phyloP scores from a whole-genome alignment of 164 flowering plant genomes.

The Euptelea pleiosperma region DNA sequence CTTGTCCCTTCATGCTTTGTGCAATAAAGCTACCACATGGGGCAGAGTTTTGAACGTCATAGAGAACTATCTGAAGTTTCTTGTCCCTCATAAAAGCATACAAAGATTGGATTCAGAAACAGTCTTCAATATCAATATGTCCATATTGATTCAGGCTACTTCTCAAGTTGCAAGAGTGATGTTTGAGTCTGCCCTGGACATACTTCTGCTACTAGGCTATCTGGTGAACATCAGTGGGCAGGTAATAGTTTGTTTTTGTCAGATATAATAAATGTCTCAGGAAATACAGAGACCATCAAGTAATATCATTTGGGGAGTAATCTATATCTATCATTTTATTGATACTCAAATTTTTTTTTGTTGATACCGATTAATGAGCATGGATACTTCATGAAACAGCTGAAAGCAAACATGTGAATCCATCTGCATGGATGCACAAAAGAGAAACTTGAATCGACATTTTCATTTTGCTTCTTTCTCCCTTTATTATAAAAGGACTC shows the following conservation, averaged over 20 bases:
- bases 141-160: constrained; percentile 61
- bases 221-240: constrained; percentile 62
- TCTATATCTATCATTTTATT: too few species aligned
- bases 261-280: not conserved
- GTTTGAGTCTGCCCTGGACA: constrained; percentile 73
- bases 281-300: too few species aligned
- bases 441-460: too few species aligned
- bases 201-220: constrained; percentile 69
- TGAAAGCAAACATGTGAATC: too few species aligned
- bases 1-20: constrained; percentile 53
- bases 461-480: too few species aligned
- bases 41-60: constrained; percentile 56
- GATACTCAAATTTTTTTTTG: too few species aligned
- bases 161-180: constrained; percentile 78
- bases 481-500: too few species aligned
- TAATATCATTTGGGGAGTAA: too few species aligned
- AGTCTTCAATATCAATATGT: constrained; percentile 30
- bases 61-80: constrained; percentile 58
- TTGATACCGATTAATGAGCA: too few species aligned
- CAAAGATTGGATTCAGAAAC: constrained; percentile 32
- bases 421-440: too few species aligned
- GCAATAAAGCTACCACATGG: constrained; percentile 64
- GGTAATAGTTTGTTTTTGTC: constrained; percentile 43
- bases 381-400: too few species aligned
- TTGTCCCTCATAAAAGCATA: constrained; percentile 54